Evolutionary conservation across 2,329 filamentous ascomycete genomes (phyloP).

Genomic region (Alternaria angustiovoidea): DNA sequence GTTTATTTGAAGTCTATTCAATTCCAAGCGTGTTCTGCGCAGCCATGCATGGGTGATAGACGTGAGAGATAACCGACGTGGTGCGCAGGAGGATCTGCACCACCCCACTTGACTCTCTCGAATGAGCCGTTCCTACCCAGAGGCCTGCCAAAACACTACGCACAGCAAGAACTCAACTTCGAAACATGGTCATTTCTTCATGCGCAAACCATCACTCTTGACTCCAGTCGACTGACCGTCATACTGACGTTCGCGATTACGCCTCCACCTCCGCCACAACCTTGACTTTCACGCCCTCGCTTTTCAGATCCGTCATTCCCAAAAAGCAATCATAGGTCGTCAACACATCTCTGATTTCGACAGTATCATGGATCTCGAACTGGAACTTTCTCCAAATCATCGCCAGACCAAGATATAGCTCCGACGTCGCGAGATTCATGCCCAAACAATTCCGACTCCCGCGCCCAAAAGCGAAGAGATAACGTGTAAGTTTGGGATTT

Average conservation of each 20-base stretch:
- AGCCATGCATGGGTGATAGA: neutral
- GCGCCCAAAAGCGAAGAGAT: constrained; percentile 18
- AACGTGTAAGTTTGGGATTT: constrained; percentile 13
- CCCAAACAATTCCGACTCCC: constrained; percentile 21
- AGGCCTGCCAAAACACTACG: no score
- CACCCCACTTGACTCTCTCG: constrained; percentile 12
- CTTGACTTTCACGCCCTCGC: neutral
- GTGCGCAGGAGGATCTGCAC: neutral
- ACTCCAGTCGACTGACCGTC: no score
- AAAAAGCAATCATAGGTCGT: neutral
- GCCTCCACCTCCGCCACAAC: neutral
- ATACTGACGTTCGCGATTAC: neutral
- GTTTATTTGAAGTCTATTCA: neutral
- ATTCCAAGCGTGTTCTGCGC: neutral
- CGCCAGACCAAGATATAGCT: constrained; percentile 19
- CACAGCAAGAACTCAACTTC: no score
- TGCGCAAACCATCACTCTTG: no score
- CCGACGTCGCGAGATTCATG: constrained; percentile 23
- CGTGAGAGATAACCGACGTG: neutral
- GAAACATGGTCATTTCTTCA: no score
- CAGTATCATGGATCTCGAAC: constrained; percentile 15
- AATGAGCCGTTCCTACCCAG: neutral
- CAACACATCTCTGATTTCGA: neutral
- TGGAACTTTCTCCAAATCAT: constrained; percentile 12
- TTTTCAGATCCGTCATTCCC: neutral